Evolutionary conservation across 192 early-diverging fungal species (phyloP).

Genomic region (Cetraspora pellucida): DNA sequence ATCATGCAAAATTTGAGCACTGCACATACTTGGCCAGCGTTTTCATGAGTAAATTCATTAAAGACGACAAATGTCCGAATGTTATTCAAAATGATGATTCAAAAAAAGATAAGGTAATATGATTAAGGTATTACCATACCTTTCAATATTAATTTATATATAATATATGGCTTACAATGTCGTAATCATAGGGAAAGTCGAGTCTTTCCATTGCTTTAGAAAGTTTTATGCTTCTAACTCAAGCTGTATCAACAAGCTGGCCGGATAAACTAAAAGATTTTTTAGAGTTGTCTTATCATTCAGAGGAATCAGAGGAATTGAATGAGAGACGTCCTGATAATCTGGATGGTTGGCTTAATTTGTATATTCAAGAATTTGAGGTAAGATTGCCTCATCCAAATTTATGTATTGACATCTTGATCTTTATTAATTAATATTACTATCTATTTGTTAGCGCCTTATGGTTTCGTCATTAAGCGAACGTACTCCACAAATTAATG

Average conservation of each 20-base stretch:
- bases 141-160: not conserved
- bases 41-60: slow-evolving; percentile 39
- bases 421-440: not conserved
- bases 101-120: slow-evolving; percentile 34
- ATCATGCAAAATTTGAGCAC: slow-evolving; percentile 18
- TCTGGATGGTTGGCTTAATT: slow-evolving; percentile 30
- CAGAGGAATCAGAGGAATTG: not conserved
- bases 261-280: slow-evolving; percentile 37
- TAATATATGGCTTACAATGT: not conserved
- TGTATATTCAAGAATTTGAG: slow-evolving; percentile 35
- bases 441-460: slow-evolving; percentile 28
- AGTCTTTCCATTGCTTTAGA: slow-evolving; percentile 30
- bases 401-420: not conserved
- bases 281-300: slow-evolving; percentile 16
- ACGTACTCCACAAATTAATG: slow-evolving; percentile 46
- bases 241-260: slow-evolving; percentile 34
- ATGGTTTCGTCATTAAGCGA: slow-evolving; percentile 44
- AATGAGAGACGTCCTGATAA: not conserved
- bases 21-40: slow-evolving; percentile 31
- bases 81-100: not conserved
- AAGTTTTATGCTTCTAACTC: slow-evolving; percentile 13
- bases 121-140: not conserved
- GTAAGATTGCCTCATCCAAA: slow-evolving; percentile 7
- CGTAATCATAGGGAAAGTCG: slow-evolving; percentile 29
- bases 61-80: slow-evolving; percentile 9